phyloP scores from a whole-genome alignment of 2,329 filamentous ascomycete genomes.

The Didymella pinodella region DNA sequence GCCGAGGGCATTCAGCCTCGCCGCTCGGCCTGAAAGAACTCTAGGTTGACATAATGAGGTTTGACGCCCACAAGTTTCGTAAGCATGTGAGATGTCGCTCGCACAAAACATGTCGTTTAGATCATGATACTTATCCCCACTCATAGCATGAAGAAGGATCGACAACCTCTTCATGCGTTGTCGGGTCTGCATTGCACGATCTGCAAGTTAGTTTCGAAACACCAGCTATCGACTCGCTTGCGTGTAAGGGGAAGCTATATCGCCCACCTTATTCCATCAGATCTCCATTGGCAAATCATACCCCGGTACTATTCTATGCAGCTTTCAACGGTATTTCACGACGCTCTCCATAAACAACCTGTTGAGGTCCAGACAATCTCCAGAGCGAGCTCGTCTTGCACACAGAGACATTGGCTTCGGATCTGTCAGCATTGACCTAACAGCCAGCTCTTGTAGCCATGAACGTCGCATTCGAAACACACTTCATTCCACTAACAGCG shows the following conservation, averaged over 20 bases:
- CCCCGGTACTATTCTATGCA: background rate
- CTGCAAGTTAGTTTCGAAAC: slow-evolving; percentile 17
- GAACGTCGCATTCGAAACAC: slow-evolving; percentile 6
- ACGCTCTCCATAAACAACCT: background rate
- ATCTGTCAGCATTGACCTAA: background rate
- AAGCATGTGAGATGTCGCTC: background rate
- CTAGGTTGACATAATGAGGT: slow-evolving; percentile 8
- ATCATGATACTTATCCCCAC: background rate
- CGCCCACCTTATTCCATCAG: slow-evolving; percentile 13
- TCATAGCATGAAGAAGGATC: background rate
- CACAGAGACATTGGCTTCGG: background rate
- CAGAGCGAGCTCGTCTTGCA: background rate
- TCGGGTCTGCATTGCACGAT: slow-evolving; percentile 5
- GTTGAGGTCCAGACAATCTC: background rate
- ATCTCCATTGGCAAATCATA: slow-evolving; percentile 10
- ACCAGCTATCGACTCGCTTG: slow-evolving; percentile 12
- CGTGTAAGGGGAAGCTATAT: slow-evolving; percentile 15
- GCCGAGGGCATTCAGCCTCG: slow-evolving; percentile 11
- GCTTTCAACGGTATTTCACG: background rate
- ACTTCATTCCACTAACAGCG: background rate
- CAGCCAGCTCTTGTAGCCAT: background rate
- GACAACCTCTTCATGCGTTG: slow-evolving; percentile 1
- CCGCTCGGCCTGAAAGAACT: background rate
- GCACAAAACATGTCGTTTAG: background rate
- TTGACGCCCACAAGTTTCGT: background rate